Base-by-base conservation (phyloP, 495 filamentous ascomycete genomes). In the Sporormia fimetaria region DNA sequence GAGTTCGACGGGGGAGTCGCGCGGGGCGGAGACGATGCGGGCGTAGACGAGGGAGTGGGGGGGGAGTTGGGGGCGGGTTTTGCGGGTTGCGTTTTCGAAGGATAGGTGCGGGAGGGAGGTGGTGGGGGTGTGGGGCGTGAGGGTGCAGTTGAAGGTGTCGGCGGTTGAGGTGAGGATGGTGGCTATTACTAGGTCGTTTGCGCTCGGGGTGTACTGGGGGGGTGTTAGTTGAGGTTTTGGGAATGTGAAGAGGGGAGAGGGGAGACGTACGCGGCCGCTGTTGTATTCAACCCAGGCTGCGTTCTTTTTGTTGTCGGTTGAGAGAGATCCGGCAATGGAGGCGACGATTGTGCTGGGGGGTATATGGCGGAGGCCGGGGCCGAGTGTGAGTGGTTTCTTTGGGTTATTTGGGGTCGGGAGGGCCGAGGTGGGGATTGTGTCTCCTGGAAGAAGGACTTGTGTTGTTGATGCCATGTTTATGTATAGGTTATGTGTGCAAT, bases 81-180 rank as follows among this genome's bases (percentile, higher is more conserved):
- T 98, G 59, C 85, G 92, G 24, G 78, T 87, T 17, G 85, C 90
- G 42, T 75, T 74, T 60, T 94, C 87, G 57, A 98, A 98, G 16
- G 87, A 73, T 6, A 98, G 71, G 52, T 93, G 82, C 0, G 85
- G 83, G 1, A 98, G 74, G 6, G 79, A 64, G 2, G 83, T 86
- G 49, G 76, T 70, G 6, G 85, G 59, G 0, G 80, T 79, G 57
- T 92, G 76, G 6, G 77, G 75, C 0, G 73, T 74, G 21, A 85
- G 62, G 38, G 71, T 61, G 61, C 76, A 81, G 57, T 80, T 79
- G 67, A 82, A 95, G 49, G 69, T 70, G 51, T 98, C 90, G 17
- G 64, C 54, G 30, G 75, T 72, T 20, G 77, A 79, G 55, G 78
- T 82, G 55, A 81, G 74, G 47, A 98, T 65, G 33, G 78, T 83